Base-by-base conservation (phyloP, 345 rosid species). In the Eutrema heterophyllum region DNA sequence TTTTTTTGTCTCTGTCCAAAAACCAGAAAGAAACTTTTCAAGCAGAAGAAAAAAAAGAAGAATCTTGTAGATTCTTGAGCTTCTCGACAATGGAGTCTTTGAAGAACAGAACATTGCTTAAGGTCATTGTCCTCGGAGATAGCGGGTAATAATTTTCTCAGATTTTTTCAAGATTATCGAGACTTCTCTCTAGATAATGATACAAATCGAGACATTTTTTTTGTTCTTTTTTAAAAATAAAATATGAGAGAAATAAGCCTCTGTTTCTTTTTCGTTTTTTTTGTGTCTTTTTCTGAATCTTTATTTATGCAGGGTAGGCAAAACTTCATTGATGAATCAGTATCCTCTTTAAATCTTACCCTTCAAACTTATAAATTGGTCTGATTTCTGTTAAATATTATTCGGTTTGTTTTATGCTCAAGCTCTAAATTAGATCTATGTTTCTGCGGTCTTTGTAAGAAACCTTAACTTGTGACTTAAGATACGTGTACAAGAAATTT, bases 311-410 rank as follows among this genome's bases (percentile, higher is more conserved):
- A 93, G 98, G 75, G 98, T 93, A 35, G 98, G 98, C 51, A 93
- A 90, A 87, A 90, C 97, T 7, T 93, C 96, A 26, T 69, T 90
- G 87, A 85, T 88, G 98, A 90, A 90, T 72, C 98, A 80, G 98
- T 90, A 90, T 92, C 93, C 95, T 66, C 56, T 49, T 55, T 16
- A 4, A 12, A 46, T 16, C 7, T 15, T 16, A 15, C 16, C 15
- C 0, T 64, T 56, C 14, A 53, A 63, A 46, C 15, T 33, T 64
- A 46, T 46, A 13, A 13, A 7, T 7, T 61, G 46, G 32, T 38
- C 16, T 58, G n/a, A 18, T 18, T 38, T 58, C 11, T 29, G 44
- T 40, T 30, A 39, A 70, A 59, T 29, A 7, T 11, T 29, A 7
- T 11, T 50, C 0, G 26, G 12, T 73, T 54, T 41, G 4, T 39